Conservation (phyloP, 345 rosid genomes). For the Angophora floribunda region DNA sequence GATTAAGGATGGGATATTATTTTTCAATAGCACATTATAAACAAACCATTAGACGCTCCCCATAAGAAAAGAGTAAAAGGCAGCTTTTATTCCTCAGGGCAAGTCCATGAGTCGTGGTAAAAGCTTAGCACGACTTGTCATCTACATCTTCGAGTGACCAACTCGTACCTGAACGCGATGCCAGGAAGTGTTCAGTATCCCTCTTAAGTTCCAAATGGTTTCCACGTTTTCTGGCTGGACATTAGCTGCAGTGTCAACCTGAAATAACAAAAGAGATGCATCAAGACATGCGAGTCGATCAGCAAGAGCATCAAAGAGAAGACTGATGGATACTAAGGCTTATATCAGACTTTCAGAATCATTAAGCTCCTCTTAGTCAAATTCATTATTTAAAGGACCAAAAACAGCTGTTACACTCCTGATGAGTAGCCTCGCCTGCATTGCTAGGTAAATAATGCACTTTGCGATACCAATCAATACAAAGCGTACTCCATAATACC, state of each 20-base stretch:
- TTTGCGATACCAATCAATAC: background rate
- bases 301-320: background rate
- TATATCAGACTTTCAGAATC: background rate
- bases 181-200: constrained; percentile 91
- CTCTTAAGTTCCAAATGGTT: constrained; percentile 90
- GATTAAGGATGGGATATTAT: background rate
- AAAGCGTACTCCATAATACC: background rate
- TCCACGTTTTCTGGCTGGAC: constrained; percentile 85
- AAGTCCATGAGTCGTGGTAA: background rate
- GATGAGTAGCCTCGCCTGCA: background rate
- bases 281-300: background rate
- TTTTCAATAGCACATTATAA: background rate
- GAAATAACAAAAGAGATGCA: background rate
- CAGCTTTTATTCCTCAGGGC: background rate
- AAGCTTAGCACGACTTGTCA: background rate
- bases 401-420: background rate
- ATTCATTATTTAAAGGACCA: background rate
- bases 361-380: background rate
- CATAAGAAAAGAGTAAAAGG: background rate
- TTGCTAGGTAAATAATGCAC: background rate
- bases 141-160: constrained; percentile 65
- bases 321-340: background rate
- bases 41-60: background rate
- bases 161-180: constrained; percentile 69
- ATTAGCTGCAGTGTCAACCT: constrained; percentile 92